Percentiles rank a stretch among this genome's conserved stretches.
phyloP scores from a whole-genome alignment of 371 early-diverging fungal species.

The Mortierella polycephala region DNA sequence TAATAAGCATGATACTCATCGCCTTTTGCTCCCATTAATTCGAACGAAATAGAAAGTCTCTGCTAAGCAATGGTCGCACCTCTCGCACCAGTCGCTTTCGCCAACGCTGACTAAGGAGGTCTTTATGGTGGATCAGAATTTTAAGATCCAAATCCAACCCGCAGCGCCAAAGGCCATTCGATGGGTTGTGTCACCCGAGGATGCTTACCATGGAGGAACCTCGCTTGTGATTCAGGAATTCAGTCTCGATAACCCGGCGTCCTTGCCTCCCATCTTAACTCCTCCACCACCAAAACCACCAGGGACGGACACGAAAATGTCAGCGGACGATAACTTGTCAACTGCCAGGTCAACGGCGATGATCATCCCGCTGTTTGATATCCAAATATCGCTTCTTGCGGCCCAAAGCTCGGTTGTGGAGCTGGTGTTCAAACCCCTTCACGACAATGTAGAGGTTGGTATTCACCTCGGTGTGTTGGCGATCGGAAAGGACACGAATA shows the following conservation, averaged over 20 bases:
- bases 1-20: no score
- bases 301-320: background rate
- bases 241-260: background rate
- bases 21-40: conserved; percentile 2
- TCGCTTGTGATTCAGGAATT: conserved; percentile 43
- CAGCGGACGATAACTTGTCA: background rate
- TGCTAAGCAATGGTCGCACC: conserved; percentile 61
- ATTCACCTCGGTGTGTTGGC: conserved; percentile 32
- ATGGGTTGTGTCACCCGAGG: conserved; percentile 43
- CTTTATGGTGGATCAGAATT: conserved; percentile 12
- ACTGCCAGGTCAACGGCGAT: conserved; percentile 16
- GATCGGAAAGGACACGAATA: background rate
- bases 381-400: conserved; percentile 20
- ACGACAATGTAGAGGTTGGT: conserved; percentile 23
- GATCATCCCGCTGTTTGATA: conserved; percentile 34
- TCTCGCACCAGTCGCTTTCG: conserved; percentile 65
- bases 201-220: conserved; percentile 57
- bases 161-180: conserved; percentile 2
- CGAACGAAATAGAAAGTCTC: conserved; percentile 51
- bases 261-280: conserved; percentile 1
- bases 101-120: conserved; percentile 56
- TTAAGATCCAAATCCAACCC: background rate
- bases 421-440: conserved; percentile 28
- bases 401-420: conserved; percentile 28
- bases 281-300: conserved; percentile 9